phyloP scores from a whole-genome alignment of 495 filamentous ascomycete genomes.

The Trichodelitschia bisporula region DNA sequence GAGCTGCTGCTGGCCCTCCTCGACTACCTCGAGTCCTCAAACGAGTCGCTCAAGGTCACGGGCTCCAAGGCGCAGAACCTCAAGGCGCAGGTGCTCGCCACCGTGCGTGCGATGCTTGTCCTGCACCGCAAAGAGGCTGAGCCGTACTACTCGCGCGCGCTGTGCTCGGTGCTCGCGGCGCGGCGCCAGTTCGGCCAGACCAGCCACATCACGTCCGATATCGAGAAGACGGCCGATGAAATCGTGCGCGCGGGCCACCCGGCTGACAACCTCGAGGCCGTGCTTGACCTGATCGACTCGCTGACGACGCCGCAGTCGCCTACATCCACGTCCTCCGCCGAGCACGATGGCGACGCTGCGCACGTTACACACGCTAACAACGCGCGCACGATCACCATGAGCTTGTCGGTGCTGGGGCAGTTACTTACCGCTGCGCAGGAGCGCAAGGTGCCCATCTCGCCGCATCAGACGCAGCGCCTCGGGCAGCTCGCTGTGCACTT shows the following conservation, averaged over 20 bases:
- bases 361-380: conserved; percentile 7
- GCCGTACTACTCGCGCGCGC: conserved; percentile 34
- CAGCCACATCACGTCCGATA: conserved; percentile 30
- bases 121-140: conserved; percentile 38
- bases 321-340: conserved; percentile 3
- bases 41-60: conserved; percentile 12
- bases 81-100: conserved; percentile 61
- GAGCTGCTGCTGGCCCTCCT: conserved; percentile 49
- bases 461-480: conserved; percentile 14
- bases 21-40: conserved; percentile 36
- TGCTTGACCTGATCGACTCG: conserved; percentile 22
- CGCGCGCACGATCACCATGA: no score
- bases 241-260: conserved; percentile 24
- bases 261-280: conserved; percentile 22
- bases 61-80: conserved; percentile 41
- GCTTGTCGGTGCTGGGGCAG: no score
- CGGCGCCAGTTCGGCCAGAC: conserved; percentile 26
- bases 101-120: conserved; percentile 51
- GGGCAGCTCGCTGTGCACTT: conserved; percentile 32
- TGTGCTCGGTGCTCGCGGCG: conserved; percentile 42
- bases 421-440: conserved; percentile 7
- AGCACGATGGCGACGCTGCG: no score
- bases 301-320: conserved; percentile 1
- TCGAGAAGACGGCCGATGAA: conserved; percentile 31
- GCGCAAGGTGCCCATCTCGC: background rate